Evolutionary conservation across 495 filamentous ascomycete genomes (phyloP).

Genomic region (Penicillium lividum): DNA sequence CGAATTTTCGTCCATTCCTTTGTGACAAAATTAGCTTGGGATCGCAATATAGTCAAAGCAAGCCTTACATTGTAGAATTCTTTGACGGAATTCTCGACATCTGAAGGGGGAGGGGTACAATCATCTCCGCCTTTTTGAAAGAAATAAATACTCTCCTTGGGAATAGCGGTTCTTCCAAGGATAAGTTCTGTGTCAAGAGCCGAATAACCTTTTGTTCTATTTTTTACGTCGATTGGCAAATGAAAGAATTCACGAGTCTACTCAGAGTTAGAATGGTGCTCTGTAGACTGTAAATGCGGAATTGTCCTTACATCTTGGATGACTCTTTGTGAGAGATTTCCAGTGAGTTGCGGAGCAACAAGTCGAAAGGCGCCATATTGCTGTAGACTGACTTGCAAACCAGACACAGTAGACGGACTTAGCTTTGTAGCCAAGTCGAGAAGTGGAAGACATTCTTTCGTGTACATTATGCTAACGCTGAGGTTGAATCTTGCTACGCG

Average conservation of each 20-base stretch:
- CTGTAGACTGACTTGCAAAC: conserved; percentile 6
- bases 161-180: conserved; percentile 10
- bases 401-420: conserved; percentile 7
- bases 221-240: conserved; percentile 8
- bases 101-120: neutral
- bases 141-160: conserved; percentile 15
- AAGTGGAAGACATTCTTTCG: conserved; percentile 5
- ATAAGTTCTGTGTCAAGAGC: conserved; percentile 14
- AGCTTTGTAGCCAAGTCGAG: conserved; percentile 14
- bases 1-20: conserved; percentile 16
- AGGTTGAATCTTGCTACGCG: neutral
- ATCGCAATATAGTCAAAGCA: neutral
- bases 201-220: conserved; percentile 8
- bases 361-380: conserved; percentile 17
- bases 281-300: neutral
- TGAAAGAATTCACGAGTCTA: conserved; percentile 15
- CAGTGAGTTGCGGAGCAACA: conserved; percentile 11
- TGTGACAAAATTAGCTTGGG: neutral
- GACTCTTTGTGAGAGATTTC: conserved; percentile 1
- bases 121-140: neutral
- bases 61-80: conserved; percentile 1
- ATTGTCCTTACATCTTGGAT: conserved; percentile 5
- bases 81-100: neutral
- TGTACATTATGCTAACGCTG: neutral
- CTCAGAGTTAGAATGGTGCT: neutral